Evolutionary conservation across 768 basidiomycete species (phyloP), one percentile per base, ranked within the genome.

Genomic region (Tricholoma matsutake): DNA sequence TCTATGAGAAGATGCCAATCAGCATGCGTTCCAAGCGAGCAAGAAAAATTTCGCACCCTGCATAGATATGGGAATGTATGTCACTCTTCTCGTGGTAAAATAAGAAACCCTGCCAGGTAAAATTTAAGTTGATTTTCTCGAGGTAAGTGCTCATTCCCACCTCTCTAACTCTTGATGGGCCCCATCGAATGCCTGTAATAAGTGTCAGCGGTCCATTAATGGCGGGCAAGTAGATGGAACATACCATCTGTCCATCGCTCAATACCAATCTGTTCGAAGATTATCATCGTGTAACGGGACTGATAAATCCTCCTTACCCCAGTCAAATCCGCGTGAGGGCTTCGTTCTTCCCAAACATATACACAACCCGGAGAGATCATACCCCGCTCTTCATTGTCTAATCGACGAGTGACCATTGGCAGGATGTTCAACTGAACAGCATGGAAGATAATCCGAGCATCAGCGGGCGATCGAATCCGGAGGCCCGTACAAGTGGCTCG

Each of bases 331-430:
- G 86, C 79, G 60, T 87, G 84, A 41, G 88, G 83, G 0, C 86
- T 86, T 58, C 91, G 81, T 72, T 93, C 91, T 69, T 92, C 91
- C 90, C 91, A 93, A 14, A 93, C 91, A 66, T 89, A 93, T 6
- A 92, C 86, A 55, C 84, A 85, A 18, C 91, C 91, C 7, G 90
- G 82, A n/a, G 80, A 69, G 58, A 92, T 90, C 59, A 83, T 72
- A 39, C 87, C 80, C 57, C 91, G 79, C 72, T 93, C 91, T 62
- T 89, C 89, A 16, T 85, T 84, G 73, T 91, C 88, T 54, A 93
- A 75, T 56, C 91, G 84, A 59, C 88, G 82, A 49, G 87, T 83
- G 67, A 92, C 87, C 81, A 91, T 89, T 53, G 88, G 88, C n/a
- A 91, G 76, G n/a, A 87, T 75, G 54, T 82, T 76, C 55, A 83